Conservation (phyloP, 805 yeast genomes). For the Brettanomyces anomalus region DNA sequence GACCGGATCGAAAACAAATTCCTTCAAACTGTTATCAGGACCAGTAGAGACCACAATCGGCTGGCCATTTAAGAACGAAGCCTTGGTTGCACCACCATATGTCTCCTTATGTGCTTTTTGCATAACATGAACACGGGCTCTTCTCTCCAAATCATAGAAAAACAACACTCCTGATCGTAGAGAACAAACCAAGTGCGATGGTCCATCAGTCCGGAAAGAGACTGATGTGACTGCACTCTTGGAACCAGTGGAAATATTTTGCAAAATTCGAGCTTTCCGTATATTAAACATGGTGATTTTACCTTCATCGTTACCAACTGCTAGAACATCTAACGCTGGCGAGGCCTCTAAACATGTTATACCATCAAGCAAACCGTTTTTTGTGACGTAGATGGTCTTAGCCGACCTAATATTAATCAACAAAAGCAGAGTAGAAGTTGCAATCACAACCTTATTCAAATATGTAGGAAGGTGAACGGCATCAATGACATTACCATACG, state of each 20-base stretch:
- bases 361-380: slow-evolving; percentile 39
- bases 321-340: slow-evolving; percentile 80
- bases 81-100: slow-evolving; percentile 70
- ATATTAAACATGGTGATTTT: slow-evolving; percentile 57
- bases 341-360: slow-evolving; percentile 70
- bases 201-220: slow-evolving; percentile 88
- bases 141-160: slow-evolving; percentile 72
- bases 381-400: slow-evolving; percentile 45
- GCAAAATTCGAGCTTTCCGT: slow-evolving; percentile 49
- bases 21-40: slow-evolving; percentile 82
- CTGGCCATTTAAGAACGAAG: slow-evolving; percentile 78
- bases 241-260: slow-evolving; percentile 39
- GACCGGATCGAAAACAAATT: slow-evolving; percentile 89
- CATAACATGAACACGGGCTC: slow-evolving; percentile 66
- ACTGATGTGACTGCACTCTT: slow-evolving; percentile 42
- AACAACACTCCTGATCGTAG: slow-evolving; percentile 72
- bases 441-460: slow-evolving; percentile 77
- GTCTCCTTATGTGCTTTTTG: slow-evolving; percentile 64
- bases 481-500: slow-evolving; percentile 65
- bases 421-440: slow-evolving; percentile 55
- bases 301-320: slow-evolving; percentile 68
- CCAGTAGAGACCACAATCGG: slow-evolving; percentile 86
- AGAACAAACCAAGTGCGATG: slow-evolving; percentile 74
- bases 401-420: slow-evolving; percentile 74
- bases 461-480: slow-evolving; percentile 84